Percentiles rank a stretch among this genome's conserved stretches.
phyloP scores from a whole-genome alignment of 345 rosid genomes.

The Balakata baccata region DNA sequence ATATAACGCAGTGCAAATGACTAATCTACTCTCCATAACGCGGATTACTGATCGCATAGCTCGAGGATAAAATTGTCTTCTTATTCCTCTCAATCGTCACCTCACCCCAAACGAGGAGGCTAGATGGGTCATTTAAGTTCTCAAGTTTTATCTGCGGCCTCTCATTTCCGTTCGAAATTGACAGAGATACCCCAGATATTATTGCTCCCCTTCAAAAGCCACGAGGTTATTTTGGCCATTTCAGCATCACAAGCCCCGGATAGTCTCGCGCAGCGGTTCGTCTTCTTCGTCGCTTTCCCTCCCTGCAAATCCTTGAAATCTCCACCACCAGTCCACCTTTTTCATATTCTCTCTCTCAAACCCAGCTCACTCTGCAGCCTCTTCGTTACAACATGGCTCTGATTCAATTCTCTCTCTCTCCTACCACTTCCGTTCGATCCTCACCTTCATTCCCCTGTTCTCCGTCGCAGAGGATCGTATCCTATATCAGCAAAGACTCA shows the following conservation, averaged over 20 bases:
- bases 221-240: conserved; percentile 13
- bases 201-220: not conserved
- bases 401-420: conserved; percentile 20
- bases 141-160: not conserved
- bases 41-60: too few relatives aligned
- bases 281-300: not conserved
- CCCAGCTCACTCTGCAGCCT: conserved; percentile 17
- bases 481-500: conserved; percentile 12
- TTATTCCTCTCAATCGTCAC: too few relatives aligned
- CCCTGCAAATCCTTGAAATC: not conserved
- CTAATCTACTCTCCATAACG: not conserved
- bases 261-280: not conserved
- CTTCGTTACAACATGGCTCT: conserved; percentile 13
- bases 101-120: not conserved
- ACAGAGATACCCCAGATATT: not conserved
- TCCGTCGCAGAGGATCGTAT: conserved; percentile 15
- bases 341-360: not conserved
- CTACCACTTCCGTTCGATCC: conserved; percentile 24
- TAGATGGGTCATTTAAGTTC: conserved; percentile 1
- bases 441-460: conserved; percentile 25
- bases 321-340: not conserved
- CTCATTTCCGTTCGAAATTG: not conserved
- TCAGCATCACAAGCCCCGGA: too few relatives aligned
- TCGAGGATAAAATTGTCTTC: too few relatives aligned
- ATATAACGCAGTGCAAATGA: not conserved